Conservation (phyloP, 495 filamentous ascomycete species). For the Peziza echinospora region DNA sequence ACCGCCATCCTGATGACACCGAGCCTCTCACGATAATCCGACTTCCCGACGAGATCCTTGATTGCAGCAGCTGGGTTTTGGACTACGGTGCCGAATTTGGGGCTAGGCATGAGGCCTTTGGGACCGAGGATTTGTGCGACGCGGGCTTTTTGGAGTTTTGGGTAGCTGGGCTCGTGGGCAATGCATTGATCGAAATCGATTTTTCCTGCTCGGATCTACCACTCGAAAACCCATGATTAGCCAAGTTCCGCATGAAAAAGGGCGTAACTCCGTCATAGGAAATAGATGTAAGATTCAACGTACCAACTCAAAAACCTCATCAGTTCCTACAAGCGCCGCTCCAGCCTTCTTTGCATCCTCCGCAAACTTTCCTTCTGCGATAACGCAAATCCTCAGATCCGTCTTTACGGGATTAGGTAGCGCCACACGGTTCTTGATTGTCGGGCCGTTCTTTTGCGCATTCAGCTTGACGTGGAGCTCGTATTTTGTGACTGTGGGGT, state of each 20-base stretch:
- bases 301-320: conserved; percentile 49
- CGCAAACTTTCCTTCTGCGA: conserved; percentile 15
- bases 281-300: too few relatives aligned
- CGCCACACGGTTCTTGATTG: conserved; percentile 65
- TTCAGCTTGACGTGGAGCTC: conserved; percentile 62
- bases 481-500: conserved; percentile 56
- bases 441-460: conserved; percentile 58
- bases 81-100: conserved; percentile 70
- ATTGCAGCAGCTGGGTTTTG: conserved; percentile 49
- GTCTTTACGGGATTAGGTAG: conserved; percentile 58
- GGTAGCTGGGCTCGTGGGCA: conserved; percentile 56
- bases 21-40: conserved; percentile 63
- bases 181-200: conserved; percentile 80
- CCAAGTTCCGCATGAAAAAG: too few relatives aligned
- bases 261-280: too few relatives aligned
- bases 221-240: not conserved
- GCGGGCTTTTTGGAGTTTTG: conserved; percentile 25
- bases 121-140: conserved; percentile 73
- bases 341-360: conserved; percentile 49
- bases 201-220: conserved; percentile 17
- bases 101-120: conserved; percentile 72
- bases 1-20: conserved; percentile 74
- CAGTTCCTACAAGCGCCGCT: conserved; percentile 61
- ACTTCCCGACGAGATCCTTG: conserved; percentile 57
- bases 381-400: conserved; percentile 19